Conservation (phyloP, 495 filamentous ascomycete species). For the Penicillium goetzii region DNA sequence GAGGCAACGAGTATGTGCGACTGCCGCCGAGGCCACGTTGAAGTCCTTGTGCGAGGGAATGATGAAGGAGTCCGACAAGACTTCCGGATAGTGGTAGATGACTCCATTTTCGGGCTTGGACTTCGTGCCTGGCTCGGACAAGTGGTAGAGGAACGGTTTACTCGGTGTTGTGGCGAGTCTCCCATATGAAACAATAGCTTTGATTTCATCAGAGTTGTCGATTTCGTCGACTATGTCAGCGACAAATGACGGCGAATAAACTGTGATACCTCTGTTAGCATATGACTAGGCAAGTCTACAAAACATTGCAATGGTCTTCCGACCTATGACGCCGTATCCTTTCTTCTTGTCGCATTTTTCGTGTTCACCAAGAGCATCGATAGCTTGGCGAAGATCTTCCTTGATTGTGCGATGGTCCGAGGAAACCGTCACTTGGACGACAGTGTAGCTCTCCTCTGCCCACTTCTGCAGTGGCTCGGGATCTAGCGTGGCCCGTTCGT, state of each 20-base stretch:
- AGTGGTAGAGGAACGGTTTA: too few relatives aligned
- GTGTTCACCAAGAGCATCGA: slow-evolving; percentile 8
- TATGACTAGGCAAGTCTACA: too few relatives aligned
- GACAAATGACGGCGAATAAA: too few relatives aligned
- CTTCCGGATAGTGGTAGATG: slow-evolving; percentile 32
- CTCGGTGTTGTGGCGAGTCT: too few relatives aligned
- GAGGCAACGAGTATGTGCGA: slow-evolving; percentile 41
- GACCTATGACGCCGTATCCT: too few relatives aligned
- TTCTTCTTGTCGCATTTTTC: not conserved
- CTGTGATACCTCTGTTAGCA: too few relatives aligned
- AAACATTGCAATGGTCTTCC: too few relatives aligned
- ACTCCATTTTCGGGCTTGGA: slow-evolving; percentile 5
- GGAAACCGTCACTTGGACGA: slow-evolving; percentile 31
- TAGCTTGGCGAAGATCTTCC: too few relatives aligned
- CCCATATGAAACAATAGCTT: too few relatives aligned
- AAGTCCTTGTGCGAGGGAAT: slow-evolving; percentile 39
- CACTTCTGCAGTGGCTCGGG: slow-evolving; percentile 43
- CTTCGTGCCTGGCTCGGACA: too few relatives aligned
- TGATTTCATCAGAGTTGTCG: too few relatives aligned
- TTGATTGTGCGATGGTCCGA: slow-evolving; percentile 1
- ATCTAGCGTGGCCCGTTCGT: slow-evolving; percentile 26
- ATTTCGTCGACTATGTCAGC: too few relatives aligned
- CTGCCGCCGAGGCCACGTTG: slow-evolving; percentile 33
- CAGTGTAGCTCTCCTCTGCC: slow-evolving; percentile 46
- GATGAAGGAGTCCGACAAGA: slow-evolving; percentile 31